Conservation (phyloP, 2,329 filamentous ascomycete species). For the Chaetomiaceae sp. region DNA sequence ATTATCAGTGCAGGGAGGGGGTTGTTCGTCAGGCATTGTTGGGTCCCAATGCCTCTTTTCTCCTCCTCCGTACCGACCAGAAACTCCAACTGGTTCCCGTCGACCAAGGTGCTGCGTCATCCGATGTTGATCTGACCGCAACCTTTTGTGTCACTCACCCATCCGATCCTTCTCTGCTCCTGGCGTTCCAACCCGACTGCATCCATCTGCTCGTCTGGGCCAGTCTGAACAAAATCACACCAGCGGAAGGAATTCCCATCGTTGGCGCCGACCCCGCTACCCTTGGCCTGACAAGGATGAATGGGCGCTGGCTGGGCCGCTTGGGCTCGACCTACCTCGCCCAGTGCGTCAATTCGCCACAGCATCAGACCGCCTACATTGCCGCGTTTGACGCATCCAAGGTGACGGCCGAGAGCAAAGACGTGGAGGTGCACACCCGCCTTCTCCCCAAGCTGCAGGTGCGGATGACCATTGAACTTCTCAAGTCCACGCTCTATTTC, state of each 20-base stretch:
- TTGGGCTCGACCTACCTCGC: not conserved
- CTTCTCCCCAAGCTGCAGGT: not conserved
- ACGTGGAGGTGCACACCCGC: not conserved
- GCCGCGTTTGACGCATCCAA: not conserved
- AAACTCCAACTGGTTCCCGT: not conserved
- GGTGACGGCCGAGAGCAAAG: not conserved
- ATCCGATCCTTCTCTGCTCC: not conserved
- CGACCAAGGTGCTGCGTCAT: not conserved
- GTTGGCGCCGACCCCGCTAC: not conserved
- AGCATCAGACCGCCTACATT: not conserved
- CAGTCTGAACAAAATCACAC: not conserved
- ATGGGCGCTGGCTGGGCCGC: not conserved
- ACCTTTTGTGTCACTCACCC: not conserved
- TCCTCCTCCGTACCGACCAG: not conserved
- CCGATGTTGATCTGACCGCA: not conserved
- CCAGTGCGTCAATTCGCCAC: not conserved
- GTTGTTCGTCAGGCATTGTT: not conserved
- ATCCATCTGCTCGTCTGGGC: not conserved
- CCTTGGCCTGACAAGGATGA: too few relatives aligned
- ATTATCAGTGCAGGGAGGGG: not conserved
- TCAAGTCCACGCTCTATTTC: constrained; percentile 12
- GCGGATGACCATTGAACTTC: constrained; percentile 4
- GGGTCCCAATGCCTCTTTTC: not conserved
- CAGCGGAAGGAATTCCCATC: not conserved
- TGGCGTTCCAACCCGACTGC: not conserved